Evolutionary conservation across 129 eudicot genomes (phyloP).

Genomic region (Flaveria bidentis): DNA sequence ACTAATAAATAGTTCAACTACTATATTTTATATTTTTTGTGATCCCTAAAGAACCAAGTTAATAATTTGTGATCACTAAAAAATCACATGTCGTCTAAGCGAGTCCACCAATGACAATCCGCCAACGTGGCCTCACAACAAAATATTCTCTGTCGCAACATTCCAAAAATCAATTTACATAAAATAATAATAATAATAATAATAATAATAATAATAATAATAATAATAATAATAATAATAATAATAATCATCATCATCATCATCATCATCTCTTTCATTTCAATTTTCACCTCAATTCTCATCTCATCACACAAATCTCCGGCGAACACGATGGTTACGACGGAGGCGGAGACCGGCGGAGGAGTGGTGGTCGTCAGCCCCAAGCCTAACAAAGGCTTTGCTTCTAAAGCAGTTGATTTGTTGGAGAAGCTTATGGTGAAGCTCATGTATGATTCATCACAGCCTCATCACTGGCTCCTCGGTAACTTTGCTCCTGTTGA

Average conservation of each 20-base stretch:
- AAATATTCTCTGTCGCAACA: background rate
- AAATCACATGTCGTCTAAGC: background rate
- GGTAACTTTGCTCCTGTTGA: conserved; percentile 92
- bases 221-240: background rate
- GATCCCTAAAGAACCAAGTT: no score
- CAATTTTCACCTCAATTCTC: background rate
- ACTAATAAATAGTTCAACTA: no score
- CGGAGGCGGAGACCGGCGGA: conserved; percentile 37
- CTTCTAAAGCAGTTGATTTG: conserved; percentile 77
- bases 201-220: background rate
- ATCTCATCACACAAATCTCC: background rate
- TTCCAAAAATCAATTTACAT: background rate
- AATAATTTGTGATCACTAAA: no score
- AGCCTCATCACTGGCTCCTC: conserved; percentile 64
- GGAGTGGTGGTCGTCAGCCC: conserved; percentile 72
- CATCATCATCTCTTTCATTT: background rate
- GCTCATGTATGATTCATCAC: conserved; percentile 53
- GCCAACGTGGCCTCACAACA: conserved; percentile 26
- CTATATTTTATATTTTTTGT: no score
- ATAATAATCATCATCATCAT: background rate
- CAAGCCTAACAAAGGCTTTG: conserved; percentile 63
- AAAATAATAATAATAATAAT: background rate
- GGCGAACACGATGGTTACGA: conserved; percentile 22
- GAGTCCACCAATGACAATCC: background rate
- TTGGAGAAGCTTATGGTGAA: conserved; percentile 62